phyloP scores from a whole-genome alignment of 176 grass and related monocot species.

The Pontederia crassipes region DNA sequence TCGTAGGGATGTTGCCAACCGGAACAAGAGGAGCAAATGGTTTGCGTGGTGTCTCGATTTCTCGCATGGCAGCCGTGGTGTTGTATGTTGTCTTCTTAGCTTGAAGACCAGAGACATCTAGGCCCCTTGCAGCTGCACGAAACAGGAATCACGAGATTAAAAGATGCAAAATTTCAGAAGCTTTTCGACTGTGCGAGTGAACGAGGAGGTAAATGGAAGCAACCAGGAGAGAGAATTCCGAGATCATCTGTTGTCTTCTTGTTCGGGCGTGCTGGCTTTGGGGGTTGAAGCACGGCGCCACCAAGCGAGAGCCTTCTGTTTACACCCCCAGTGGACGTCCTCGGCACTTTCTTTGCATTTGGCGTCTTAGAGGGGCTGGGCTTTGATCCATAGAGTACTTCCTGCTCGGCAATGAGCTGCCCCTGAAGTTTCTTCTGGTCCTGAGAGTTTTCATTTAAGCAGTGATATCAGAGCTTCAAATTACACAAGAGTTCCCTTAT shows the following conservation, averaged over 20 bases:
- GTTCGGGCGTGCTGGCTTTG: constrained; percentile 36
- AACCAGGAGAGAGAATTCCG: constrained; percentile 42
- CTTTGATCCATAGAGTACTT: constrained; percentile 5
- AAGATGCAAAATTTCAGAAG: background rate
- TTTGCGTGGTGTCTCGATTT: constrained; percentile 30
- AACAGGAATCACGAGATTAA: background rate
- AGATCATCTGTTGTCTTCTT: constrained; percentile 31
- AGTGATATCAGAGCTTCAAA: no score
- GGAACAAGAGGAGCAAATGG: constrained; percentile 42
- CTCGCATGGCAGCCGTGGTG: constrained; percentile 16
- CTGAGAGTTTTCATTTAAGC: background rate
- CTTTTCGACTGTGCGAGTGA: background rate
- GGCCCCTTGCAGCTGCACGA: constrained; percentile 35
- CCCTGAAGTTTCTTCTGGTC: constrained; percentile 22
- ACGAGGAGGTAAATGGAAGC: constrained; percentile 1
- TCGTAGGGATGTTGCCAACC: constrained; percentile 18
- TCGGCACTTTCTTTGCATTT: constrained; percentile 7
- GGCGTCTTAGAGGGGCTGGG: constrained; percentile 1
- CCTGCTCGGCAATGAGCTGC: constrained; percentile 14
- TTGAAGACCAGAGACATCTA: constrained; percentile 28
- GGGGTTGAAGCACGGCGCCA: constrained; percentile 41
- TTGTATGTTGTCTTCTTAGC: constrained; percentile 56
- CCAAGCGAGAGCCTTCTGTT: constrained; percentile 39
- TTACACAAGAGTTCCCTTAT: background rate
- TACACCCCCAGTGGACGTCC: background rate